Percentiles rank a stretch among this genome's conserved stretches.
These are phyloP conservation scores for Infundibulicybe gibba DNA, from an alignment of 768 basidiomycete genomes.

Conservation along the genomic window DNA sequence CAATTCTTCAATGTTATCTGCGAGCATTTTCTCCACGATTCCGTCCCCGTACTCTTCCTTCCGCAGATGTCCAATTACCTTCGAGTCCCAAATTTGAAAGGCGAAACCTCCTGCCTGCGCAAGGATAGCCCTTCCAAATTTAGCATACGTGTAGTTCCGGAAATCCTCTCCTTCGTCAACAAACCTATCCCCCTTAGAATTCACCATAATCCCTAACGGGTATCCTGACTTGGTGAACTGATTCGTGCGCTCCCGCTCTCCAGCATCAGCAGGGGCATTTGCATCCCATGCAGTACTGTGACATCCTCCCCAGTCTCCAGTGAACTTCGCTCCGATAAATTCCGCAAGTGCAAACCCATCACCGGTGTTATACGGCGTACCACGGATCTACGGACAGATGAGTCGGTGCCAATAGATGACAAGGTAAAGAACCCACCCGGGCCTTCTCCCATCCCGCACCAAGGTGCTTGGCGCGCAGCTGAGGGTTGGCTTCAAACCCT, in stretches of 20 bases:
- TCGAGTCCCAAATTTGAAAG: conserved; percentile 64
- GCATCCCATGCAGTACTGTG: conserved; percentile 75
- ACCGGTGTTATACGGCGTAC: conserved; percentile 69
- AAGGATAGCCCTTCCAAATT: conserved; percentile 59
- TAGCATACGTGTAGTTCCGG: conserved; percentile 71
- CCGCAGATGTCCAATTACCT: conserved; percentile 39
- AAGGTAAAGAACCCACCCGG: conserved; percentile 30
- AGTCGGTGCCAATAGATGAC: neutral
- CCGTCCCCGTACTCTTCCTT: conserved; percentile 65
- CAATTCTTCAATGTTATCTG: conserved; percentile 42
- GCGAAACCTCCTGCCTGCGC: conserved; percentile 54
- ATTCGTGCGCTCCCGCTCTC: conserved; percentile 59
- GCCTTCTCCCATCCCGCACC: conserved; percentile 59
- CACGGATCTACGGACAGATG: conserved; percentile 44
- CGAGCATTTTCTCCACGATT: conserved; percentile 54
- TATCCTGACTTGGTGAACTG: conserved; percentile 75
- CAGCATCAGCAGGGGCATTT: conserved; percentile 45
- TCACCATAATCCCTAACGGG: conserved; percentile 69
- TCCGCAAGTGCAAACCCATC: conserved; percentile 57
- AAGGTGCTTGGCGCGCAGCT: conserved; percentile 49
- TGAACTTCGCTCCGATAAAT: conserved; percentile 46
- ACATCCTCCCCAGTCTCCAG: conserved; percentile 68
- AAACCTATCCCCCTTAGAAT: conserved; percentile 52
- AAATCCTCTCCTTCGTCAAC: conserved; percentile 74
- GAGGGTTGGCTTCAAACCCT: conserved; percentile 58